Base-by-base conservation (phyloP, 768 basidiomycete species). In the Mycena filopes region DNA sequence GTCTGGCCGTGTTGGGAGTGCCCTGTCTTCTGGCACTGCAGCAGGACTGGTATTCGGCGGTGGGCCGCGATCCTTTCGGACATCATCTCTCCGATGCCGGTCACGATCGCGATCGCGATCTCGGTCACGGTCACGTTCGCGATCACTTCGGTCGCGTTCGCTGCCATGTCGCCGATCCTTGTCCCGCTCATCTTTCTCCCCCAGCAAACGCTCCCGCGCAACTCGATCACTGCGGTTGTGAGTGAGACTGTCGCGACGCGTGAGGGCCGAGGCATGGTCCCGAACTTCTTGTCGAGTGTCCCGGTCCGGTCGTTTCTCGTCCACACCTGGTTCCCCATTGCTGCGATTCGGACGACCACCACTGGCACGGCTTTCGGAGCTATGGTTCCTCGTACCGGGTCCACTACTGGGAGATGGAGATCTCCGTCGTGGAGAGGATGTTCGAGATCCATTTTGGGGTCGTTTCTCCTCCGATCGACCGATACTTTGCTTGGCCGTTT, bases 401-500 rank as follows among this genome's bases (percentile, higher is more conserved):
- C 85, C 84, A 65, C 85, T 89, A 0, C 81, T 71, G 18, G 92
- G 92, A 4, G 92, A 92, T 5, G 83, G 79, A 4, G 91, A 88
- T 45, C 91, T 88, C 29, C 82, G 82, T 38, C 86, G 86, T 48
- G 89, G 88, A 6, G 91, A 87, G 25, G 85, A 84, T 16, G 81
- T 82, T 47, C 79, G 79, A 61, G 84, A 86, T n/a, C 82, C 83
- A 70, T 80, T 82, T 55, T 83, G 84, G 67, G 77, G 70, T 7
- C 71, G 71, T 40, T 78, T 81, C 50, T 83, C 83, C 31, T 86
- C 85, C 4, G 81, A 69, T 71, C 87, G 81, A 38, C 74, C 74
- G 45, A 89, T 84, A 18, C 86, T 83, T 71, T 91, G 89, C 71
- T 89, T 91, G 8, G 92, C 93, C 3, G 90, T 93, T 73, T 92